A percentile compares a stretch with the other conserved stretches of the same genome.
These are phyloP conservation scores for Mortierella sp. DNA, from an alignment of 371 early-diverging fungal species.

Conservation along the genomic window DNA sequence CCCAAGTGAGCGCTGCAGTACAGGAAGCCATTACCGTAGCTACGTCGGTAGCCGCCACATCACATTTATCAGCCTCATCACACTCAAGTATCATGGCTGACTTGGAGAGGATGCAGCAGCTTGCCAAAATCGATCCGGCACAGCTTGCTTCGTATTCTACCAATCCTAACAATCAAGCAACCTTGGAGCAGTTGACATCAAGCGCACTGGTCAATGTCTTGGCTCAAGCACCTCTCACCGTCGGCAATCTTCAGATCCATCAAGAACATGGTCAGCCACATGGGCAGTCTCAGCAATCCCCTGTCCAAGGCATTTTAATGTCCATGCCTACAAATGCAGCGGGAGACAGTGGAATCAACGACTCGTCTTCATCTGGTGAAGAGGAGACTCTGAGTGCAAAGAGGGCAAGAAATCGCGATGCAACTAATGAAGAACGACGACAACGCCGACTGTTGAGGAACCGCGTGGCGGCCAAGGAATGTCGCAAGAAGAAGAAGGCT, in stretches of 20 bases:
- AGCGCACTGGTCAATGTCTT: constrained; percentile 51
- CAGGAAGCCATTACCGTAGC: constrained; percentile 23
- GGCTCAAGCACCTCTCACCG: constrained; percentile 34
- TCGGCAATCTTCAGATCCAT: constrained; percentile 26
- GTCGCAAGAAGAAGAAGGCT: constrained; percentile 85
- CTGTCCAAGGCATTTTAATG: constrained; percentile 36
- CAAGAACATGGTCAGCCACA: constrained; percentile 30
- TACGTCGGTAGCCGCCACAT: constrained; percentile 27
- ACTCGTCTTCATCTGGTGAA: constrained; percentile 32
- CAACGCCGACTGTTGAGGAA: constrained; percentile 81
- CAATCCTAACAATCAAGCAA: constrained; percentile 52
- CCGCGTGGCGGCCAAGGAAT: constrained; percentile 84
- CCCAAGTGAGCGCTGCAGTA: constrained; percentile 12
- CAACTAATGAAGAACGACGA: constrained; percentile 77
- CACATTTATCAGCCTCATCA: constrained; percentile 26
- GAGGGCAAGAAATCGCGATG: constrained; percentile 55
- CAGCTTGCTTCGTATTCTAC: constrained; percentile 49
- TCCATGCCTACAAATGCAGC: constrained; percentile 20
- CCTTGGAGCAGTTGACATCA: constrained; percentile 49
- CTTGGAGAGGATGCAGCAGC: constrained; percentile 42
- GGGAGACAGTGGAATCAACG: constrained; percentile 10
- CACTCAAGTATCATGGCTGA: constrained; percentile 51
- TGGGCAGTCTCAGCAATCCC: constrained; percentile 28
- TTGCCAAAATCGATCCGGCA: constrained; percentile 50
- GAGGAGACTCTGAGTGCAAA: constrained; percentile 36